Percentiles rank a stretch among this genome's conserved stretches.
Evolutionary conservation across 495 filamentous ascomycete genomes (phyloP).

Genomic region (Platismatia glauca): DNA sequence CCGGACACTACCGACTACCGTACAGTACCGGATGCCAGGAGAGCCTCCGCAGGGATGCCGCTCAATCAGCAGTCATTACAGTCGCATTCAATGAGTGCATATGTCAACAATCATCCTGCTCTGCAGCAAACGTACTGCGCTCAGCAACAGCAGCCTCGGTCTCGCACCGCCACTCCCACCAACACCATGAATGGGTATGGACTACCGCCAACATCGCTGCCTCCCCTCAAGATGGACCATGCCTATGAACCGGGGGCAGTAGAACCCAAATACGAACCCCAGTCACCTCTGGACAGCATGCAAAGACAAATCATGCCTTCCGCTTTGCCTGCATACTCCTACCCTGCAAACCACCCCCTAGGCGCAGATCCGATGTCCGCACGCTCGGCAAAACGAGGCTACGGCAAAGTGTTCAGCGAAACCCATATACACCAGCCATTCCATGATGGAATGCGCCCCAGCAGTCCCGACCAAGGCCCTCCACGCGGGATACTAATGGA

Average conservation of each 20-base stretch:
- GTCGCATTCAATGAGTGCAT: slow-evolving; percentile 12
- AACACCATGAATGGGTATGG: slow-evolving; percentile 11
- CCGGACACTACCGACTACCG: slow-evolving; percentile 13
- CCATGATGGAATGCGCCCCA: slow-evolving; percentile 22
- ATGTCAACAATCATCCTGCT: slow-evolving; percentile 16
- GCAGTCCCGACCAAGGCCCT: slow-evolving; percentile 14
- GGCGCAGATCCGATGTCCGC: slow-evolving; percentile 1
- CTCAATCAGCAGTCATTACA: slow-evolving; percentile 11
- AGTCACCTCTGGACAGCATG: slow-evolving; percentile 12
- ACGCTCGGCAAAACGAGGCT: slow-evolving; percentile 18
- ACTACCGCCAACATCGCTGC: slow-evolving; percentile 7
- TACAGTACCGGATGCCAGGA: slow-evolving; percentile 3
- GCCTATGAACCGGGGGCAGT: slow-evolving; percentile 4
- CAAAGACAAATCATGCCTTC: slow-evolving; percentile 13
- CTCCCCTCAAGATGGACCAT: slow-evolving; percentile 15
- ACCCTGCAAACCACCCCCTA: background rate
- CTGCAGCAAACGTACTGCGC: slow-evolving; percentile 16
- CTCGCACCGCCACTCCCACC: slow-evolving; percentile 17
- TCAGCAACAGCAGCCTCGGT: slow-evolving; percentile 12
- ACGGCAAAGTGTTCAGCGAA: slow-evolving; percentile 19
- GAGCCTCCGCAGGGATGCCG: slow-evolving; percentile 9
- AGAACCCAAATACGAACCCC: slow-evolving; percentile 16
- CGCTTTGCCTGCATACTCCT: slow-evolving; percentile 7
- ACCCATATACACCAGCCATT: slow-evolving; percentile 18
- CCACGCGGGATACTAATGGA: slow-evolving; percentile 22